phyloP scores from a whole-genome alignment of 768 basidiomycete genomes.

The Myochromella boudieri region DNA sequence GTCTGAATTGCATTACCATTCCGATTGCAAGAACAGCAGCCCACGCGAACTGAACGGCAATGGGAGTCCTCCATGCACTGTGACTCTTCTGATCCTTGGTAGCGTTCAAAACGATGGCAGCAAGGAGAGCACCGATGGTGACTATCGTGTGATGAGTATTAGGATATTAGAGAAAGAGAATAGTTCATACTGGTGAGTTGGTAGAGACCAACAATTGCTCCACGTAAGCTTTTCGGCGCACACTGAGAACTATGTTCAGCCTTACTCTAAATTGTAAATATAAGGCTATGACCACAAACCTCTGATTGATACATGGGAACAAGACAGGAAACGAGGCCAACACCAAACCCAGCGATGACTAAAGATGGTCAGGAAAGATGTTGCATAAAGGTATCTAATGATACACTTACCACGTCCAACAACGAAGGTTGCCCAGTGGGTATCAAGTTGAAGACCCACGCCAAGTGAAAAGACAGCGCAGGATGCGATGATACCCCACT shows the following conservation, averaged over 20 bases:
- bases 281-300: conserved; percentile 25
- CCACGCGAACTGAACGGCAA: conserved; percentile 80
- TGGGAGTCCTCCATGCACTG: conserved; percentile 56
- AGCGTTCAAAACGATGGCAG: conserved; percentile 65
- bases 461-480: conserved; percentile 64
- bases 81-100: conserved; percentile 52
- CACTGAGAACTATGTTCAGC: conserved; percentile 23
- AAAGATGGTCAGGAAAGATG: conserved; percentile 33
- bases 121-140: conserved; percentile 76
- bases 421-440: conserved; percentile 24
- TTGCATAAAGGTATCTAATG: background rate
- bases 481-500: conserved; percentile 58
- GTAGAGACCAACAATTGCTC: conserved; percentile 54
- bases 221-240: conserved; percentile 76
- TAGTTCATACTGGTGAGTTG: conserved; percentile 25
- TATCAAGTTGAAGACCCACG: conserved; percentile 55
- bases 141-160: conserved; percentile 55
- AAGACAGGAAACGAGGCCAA: conserved; percentile 74
- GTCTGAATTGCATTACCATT: conserved; percentile 36
- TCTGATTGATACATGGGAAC: conserved; percentile 53
- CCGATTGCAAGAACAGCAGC: conserved; percentile 68
- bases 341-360: conserved; percentile 77
- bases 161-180: background rate
- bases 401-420: conserved; percentile 23
- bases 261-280: conserved; percentile 1